These are phyloP conservation scores for Acacia crassicarpa DNA, from an alignment of 306 rosid species.

Conservation along the genomic window DNA sequence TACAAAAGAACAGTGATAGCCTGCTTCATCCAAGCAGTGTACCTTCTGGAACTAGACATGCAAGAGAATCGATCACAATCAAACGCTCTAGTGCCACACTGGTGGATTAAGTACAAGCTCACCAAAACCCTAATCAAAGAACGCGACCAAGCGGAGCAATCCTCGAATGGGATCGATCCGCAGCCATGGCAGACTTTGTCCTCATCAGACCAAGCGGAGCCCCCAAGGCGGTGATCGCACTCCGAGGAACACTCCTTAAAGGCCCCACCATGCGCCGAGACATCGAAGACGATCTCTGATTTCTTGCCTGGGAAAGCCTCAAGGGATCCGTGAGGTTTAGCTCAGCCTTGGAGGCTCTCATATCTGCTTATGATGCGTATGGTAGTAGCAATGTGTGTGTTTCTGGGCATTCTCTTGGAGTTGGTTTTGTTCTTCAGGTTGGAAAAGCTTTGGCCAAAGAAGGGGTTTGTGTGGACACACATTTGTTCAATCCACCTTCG, in stretches of 20 bases:
- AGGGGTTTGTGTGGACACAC: slow-evolving; percentile 80
- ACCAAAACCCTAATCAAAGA: slow-evolving; percentile 66
- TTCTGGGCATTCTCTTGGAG: slow-evolving; percentile 96
- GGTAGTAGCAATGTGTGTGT: slow-evolving; percentile 83
- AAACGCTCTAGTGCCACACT: slow-evolving; percentile 79
- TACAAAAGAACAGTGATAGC: slow-evolving; percentile 89
- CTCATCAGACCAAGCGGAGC: slow-evolving; percentile 89
- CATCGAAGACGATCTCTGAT: slow-evolving; percentile 85
- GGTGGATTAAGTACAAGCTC: slow-evolving; percentile 93
- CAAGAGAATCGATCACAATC: slow-evolving; percentile 68
- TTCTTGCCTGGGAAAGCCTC: slow-evolving; percentile 93
- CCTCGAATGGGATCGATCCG: slow-evolving; percentile 90
- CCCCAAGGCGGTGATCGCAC: slow-evolving; percentile 73
- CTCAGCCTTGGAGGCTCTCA: slow-evolving; percentile 60
- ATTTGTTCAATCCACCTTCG: slow-evolving; percentile 93
- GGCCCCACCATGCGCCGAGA: slow-evolving; percentile 74
- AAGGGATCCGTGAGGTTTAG: slow-evolving; percentile 88
- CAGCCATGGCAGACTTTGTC: slow-evolving; percentile 73
- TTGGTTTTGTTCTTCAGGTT: slow-evolving; percentile 92
- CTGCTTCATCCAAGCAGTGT: slow-evolving; percentile 88
- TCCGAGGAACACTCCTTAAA: slow-evolving; percentile 85
- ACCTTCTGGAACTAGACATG: slow-evolving; percentile 86
- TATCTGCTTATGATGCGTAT: slow-evolving; percentile 51
- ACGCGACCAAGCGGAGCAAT: slow-evolving; percentile 92
- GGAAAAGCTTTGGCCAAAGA: slow-evolving; percentile 91